These are phyloP conservation scores for Cylindrotheca closterium DNA, from an alignment of 108 stramenopile genomes.

Conservation along the genomic window DNA sequence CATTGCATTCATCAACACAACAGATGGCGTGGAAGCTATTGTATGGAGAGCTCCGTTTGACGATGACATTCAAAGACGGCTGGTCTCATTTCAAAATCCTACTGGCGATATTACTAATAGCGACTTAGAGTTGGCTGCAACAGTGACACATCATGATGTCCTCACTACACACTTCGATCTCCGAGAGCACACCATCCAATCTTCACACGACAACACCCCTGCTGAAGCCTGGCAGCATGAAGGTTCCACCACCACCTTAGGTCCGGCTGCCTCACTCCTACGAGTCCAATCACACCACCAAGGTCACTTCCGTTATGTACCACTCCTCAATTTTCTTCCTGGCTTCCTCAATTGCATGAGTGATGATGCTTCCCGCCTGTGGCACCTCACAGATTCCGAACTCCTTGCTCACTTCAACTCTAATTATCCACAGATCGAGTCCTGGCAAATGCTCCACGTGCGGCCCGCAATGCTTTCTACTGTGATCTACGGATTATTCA, in stretches of 20 bases:
- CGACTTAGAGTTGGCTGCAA: conserved; percentile 43
- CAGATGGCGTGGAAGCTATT: conserved; percentile 14
- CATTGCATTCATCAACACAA: conserved; percentile 7
- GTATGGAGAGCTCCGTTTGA: conserved; percentile 43
- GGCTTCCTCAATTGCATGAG: conserved; percentile 23
- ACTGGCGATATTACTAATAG: conserved; percentile 34
- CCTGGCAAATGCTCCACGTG: conserved; percentile 25
- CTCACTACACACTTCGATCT: conserved; percentile 25
- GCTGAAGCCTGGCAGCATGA: conserved; percentile 37
- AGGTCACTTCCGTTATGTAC: conserved; percentile 29
- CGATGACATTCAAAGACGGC: background rate
- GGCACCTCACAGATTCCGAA: conserved; percentile 20
- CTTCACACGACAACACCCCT: conserved; percentile 36
- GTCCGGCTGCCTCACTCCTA: conserved; percentile 41
- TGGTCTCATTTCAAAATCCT: conserved; percentile 27
- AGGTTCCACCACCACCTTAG: conserved; percentile 31
- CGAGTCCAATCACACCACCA: conserved; percentile 38
- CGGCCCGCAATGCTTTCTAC: conserved; percentile 14
- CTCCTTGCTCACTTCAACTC: conserved; percentile 24
- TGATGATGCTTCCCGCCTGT: too few species aligned
- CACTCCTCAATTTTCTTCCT: conserved; percentile 25
- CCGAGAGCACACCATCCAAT: conserved; percentile 27
- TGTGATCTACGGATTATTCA: conserved; percentile 16
- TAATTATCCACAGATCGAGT: conserved; percentile 22
- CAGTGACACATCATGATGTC: conserved; percentile 43